Conservation (phyloP, 148 eudicot species). For the Nyssa sinensis region DNA sequence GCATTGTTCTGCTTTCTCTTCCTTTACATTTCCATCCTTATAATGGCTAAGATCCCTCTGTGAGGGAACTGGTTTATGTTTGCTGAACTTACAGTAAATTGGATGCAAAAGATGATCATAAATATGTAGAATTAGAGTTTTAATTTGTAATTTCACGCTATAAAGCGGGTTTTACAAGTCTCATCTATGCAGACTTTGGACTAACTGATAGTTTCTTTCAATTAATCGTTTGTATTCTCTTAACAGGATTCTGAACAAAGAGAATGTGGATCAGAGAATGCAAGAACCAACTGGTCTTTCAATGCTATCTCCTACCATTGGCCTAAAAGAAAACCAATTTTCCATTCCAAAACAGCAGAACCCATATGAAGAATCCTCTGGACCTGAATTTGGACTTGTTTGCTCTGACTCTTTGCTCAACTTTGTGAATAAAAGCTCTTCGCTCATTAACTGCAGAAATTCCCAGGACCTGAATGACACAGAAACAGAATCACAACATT, state of each 20-base stretch:
- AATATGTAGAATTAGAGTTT: no score
- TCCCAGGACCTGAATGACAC: slow-evolving; percentile 14
- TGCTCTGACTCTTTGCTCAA: slow-evolving; percentile 49
- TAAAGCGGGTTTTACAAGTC: no score
- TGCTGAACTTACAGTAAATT: no score
- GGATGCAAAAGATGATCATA: no score
- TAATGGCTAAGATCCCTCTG: no score
- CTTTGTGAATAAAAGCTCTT: slow-evolving; percentile 33
- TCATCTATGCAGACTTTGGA: not conserved
- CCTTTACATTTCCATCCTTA: no score
- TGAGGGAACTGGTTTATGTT: not conserved
- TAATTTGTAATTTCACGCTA: no score
- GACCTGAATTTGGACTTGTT: slow-evolving; percentile 34
- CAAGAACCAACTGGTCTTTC: slow-evolving; percentile 31
- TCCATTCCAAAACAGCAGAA: slow-evolving; percentile 26
- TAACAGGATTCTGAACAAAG: slow-evolving; percentile 31
- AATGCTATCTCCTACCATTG: slow-evolving; percentile 25
- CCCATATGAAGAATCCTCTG: slow-evolving; percentile 14
- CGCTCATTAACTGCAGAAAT: slow-evolving; percentile 21
- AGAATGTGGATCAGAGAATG: slow-evolving; percentile 17
- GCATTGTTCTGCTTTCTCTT: no score
- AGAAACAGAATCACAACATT: slow-evolving; percentile 17
- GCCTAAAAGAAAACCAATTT: slow-evolving; percentile 24
- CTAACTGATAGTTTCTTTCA: not conserved
- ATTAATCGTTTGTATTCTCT: not conserved